Conservation (phyloP, 257 asterid genomes). For the Solanum habrochaites region DNA sequence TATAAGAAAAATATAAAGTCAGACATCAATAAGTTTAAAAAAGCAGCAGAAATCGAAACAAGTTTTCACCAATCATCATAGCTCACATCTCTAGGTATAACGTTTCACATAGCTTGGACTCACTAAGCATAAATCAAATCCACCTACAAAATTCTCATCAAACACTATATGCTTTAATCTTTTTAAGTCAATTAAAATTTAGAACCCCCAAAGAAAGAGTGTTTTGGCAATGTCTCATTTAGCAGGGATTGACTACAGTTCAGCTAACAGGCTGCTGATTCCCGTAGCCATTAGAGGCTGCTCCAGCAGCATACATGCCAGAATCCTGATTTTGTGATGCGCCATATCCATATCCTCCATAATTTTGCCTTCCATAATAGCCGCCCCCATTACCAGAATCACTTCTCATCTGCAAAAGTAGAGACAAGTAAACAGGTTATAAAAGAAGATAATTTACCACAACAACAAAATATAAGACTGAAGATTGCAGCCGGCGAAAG, state of each 20-base stretch:
- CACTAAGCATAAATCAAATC: neutral
- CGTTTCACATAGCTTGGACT: neutral
- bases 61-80: neutral
- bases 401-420: conserved; percentile 41
- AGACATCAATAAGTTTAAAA: neutral
- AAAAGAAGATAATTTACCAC: neutral
- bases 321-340: conserved; percentile 20
- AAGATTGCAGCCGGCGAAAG: neutral
- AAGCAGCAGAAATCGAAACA: neutral
- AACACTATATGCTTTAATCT: neutral
- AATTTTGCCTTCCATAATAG: conserved; percentile 55
- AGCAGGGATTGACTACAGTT: conserved; percentile 1
- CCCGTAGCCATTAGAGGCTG: conserved; percentile 55
- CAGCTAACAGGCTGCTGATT: conserved; percentile 67
- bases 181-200: conserved; percentile 12
- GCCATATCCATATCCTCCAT: conserved; percentile 61
- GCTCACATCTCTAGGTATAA: neutral
- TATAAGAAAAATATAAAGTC: neutral
- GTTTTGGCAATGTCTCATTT: conserved; percentile 12
- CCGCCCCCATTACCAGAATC: conserved; percentile 43
- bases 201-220: conserved; percentile 15
- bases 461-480: neutral
- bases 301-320: conserved; percentile 25
- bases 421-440: neutral
- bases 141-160: conserved; percentile 1